Evolutionary conservation across 129 eudicot genomes (phyloP).

Genomic region (Flaveria bidentis): DNA sequence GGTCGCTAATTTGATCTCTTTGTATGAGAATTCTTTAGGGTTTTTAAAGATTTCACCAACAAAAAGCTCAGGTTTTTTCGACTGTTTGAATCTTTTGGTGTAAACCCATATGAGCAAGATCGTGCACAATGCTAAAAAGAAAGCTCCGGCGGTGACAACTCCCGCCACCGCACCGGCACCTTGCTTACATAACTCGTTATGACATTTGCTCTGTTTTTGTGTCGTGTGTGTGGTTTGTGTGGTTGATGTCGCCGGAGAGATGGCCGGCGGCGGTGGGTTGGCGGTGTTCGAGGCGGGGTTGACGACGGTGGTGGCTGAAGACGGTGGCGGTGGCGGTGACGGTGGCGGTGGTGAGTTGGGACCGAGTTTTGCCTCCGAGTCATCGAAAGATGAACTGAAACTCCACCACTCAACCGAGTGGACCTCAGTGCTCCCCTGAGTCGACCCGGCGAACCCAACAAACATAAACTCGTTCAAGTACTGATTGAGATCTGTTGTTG

Average conservation of each 20-base stretch:
- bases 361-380: constrained; percentile 22
- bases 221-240: constrained; percentile 19
- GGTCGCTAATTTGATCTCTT: constrained; percentile 73
- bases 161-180: constrained; percentile 82
- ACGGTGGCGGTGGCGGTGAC: constrained; percentile 19
- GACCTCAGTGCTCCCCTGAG: constrained; percentile 45
- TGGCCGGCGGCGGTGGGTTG: constrained; percentile 39
- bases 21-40: constrained; percentile 87
- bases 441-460: constrained; percentile 42
- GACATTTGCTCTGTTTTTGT: constrained; percentile 52
- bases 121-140: constrained; percentile 61
- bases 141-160: constrained; percentile 77
- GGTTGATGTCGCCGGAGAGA: constrained; percentile 28
- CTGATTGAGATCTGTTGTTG: constrained; percentile 6
- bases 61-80: constrained; percentile 42
- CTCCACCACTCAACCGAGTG: constrained; percentile 50
- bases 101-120: constrained; percentile 59
- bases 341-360: constrained; percentile 16
- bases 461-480: constrained; percentile 33
- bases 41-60: constrained; percentile 63
- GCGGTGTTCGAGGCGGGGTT: constrained; percentile 29
- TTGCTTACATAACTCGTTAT: constrained; percentile 50
- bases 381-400: constrained; percentile 35
- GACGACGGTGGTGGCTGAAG: constrained; percentile 22
- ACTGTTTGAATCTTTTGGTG: constrained; percentile 54